Base-by-base conservation (phyloP, 768 basidiomycete genomes). In the Trametes cubensis region DNA sequence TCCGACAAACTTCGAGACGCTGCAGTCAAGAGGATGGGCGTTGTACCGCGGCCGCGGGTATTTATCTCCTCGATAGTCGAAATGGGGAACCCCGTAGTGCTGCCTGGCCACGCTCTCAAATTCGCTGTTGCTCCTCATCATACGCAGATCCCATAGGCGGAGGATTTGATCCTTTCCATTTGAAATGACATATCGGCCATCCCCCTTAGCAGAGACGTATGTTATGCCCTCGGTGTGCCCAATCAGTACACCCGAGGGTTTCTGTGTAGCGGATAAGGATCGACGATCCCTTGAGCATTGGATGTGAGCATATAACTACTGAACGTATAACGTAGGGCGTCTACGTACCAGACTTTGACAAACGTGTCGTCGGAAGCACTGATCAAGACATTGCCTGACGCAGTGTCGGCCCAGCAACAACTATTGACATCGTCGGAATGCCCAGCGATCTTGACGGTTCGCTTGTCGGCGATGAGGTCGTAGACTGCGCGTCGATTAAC, bases 151-250 rank as follows among this genome's bases (percentile, higher is more conserved):
- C 91, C 96, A 98, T 23, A 98, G 76, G 7, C 94, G 86, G 52
- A 94, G 78, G 1, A 91, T 85, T 69, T 98, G 95, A 71, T 98
- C 96, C 75, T 98, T 98, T 40, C 94, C 94, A 69, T 98, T 98
- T 18, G 93, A 95, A 47, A 98, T 88, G 48, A 96, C 79, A 72
- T 98, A 98, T 61, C 96, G 87, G 10, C 96, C 96, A 70, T 98
- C 96, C 6, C 96, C 96, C 69, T 97, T 98, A 1, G 96, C 89
- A 38, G 94, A 90, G 15, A 97, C 94, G 66, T 93, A 92, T 6
- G 96, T 95, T 60, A 98, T 90, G 44, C 96, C 94, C 69, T 98
- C 95, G 0, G 94, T 97, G 66, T 98, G 96, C 0, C 97, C 97
- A 45, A 96, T 87, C 15, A 98, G 81, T 1, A 96, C 90, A 21